Evolutionary conservation across 805 yeast species (phyloP).

Genomic region (Kuraishia cidri): DNA sequence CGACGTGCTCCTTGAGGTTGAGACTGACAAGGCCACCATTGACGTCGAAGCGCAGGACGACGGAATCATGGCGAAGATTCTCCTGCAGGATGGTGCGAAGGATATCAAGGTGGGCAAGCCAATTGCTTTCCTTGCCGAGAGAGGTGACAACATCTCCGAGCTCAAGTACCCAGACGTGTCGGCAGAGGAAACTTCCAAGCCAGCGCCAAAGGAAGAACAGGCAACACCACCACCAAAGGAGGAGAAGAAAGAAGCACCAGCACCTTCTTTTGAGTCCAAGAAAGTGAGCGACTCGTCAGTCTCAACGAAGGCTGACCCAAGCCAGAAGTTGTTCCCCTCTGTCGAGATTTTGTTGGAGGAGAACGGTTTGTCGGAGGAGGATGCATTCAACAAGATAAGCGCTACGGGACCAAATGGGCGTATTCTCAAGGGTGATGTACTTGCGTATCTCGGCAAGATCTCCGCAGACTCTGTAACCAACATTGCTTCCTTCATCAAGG

Average conservation of each 20-base stretch:
- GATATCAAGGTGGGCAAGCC: constrained; percentile 82
- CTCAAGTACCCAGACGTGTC: constrained; percentile 49
- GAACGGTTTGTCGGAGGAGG: constrained; percentile 55
- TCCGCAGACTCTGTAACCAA: constrained; percentile 40
- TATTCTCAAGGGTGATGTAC: constrained; percentile 82
- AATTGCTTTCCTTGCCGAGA: constrained; percentile 85
- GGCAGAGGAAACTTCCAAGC: constrained; percentile 11
- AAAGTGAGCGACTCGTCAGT: too few species aligned
- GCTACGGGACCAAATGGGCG: constrained; percentile 91
- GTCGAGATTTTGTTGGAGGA: constrained; percentile 57
- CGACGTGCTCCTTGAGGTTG: constrained; percentile 75
- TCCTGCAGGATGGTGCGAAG: constrained; percentile 62
- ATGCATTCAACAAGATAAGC: constrained; percentile 61
- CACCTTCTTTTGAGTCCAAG: too few species aligned
- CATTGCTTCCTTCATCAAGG: constrained; percentile 47
- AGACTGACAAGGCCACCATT: constrained; percentile 77
- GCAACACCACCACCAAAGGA: constrained; percentile 11
- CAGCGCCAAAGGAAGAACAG: constrained; percentile 12
- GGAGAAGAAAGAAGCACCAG: constrained; percentile 10
- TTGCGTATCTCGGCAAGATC: constrained; percentile 74
- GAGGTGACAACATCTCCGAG: constrained; percentile 68
- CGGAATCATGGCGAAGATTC: constrained; percentile 77
- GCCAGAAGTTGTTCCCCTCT: constrained; percentile 69
- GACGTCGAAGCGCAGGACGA: constrained; percentile 90
- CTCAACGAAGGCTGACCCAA: constrained; percentile 50